phyloP scores from a whole-genome alignment of 495 filamentous ascomycete species.

The Talaromyces liani region DNA sequence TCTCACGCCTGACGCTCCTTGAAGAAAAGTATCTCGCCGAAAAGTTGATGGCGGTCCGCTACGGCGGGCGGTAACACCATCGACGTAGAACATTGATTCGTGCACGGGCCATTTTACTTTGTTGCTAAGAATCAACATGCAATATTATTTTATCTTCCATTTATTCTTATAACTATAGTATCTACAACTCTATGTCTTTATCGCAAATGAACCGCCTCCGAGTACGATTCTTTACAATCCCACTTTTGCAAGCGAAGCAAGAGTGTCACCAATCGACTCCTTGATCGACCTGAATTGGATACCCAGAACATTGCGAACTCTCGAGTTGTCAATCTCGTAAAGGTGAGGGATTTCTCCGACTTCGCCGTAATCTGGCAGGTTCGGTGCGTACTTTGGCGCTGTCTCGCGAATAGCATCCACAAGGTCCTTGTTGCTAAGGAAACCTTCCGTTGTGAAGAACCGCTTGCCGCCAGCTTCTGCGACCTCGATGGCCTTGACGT shows the following conservation, averaged over 20 bases:
- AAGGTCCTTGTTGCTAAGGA: slow-evolving; percentile 59
- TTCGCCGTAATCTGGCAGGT: slow-evolving; percentile 41
- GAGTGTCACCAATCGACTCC: slow-evolving; percentile 49
- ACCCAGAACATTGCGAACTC: slow-evolving; percentile 49
- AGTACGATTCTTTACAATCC: slow-evolving; percentile 23
- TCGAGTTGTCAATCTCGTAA: slow-evolving; percentile 45
- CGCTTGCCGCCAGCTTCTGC: slow-evolving; percentile 60
- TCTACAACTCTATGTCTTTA: not conserved
- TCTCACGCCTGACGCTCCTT: not conserved
- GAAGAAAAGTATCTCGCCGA: not conserved
- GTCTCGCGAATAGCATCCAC: slow-evolving; percentile 55
- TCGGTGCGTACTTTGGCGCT: slow-evolving; percentile 55
- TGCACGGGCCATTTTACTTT: not conserved
- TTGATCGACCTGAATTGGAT: slow-evolving; percentile 47
- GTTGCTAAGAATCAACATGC: not conserved
- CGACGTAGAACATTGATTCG: not conserved
- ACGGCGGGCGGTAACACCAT: not conserved
- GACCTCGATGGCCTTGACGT: slow-evolving; percentile 62
- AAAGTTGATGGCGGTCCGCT: not conserved
- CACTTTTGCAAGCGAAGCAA: slow-evolving; percentile 44
- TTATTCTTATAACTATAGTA: not conserved
- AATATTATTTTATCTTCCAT: not conserved
- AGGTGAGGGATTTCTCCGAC: slow-evolving; percentile 30
- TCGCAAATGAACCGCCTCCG: not conserved
- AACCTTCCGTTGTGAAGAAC: slow-evolving; percentile 60